Evolutionary conservation across 2,329 filamentous ascomycete species (phyloP), one percentile per base, ranked within the genome.

Genomic region (Akanthomyces dipterigenus): DNA sequence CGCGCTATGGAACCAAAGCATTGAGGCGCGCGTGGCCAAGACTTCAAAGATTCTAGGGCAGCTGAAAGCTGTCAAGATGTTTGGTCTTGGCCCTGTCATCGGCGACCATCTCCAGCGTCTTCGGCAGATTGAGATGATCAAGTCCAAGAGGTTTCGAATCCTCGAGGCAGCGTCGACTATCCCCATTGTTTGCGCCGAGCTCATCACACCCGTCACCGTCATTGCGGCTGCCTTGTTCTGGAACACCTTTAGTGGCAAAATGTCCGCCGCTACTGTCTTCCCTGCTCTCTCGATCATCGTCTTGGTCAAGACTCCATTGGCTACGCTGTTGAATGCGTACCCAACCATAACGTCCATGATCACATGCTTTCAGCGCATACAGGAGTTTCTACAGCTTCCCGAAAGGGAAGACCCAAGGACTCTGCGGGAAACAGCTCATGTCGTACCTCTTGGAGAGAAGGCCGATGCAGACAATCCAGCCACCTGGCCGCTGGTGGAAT

Each of bases 61-160:
- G n/a, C 18, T 61, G 6, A 61, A 55, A n/a, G 42, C 46, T 1
- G 28, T 61, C 22, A 61, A 61, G 24, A 61, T 61, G 59, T 24
- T 61, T 20, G 59, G 59, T 12, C 28, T 61, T 38, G 59, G 49
- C n/a, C n/a, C 24, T 22, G n/a, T 24, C 5, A 55, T 55, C 36
- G n/a, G 12, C 6, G 31, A 42, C 4, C 40, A 48, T 22, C 22
- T 61, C 2, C 59, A 61, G 18, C 12, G 8, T 5, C 40, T 49
- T n/a, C 26, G 59, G 20, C 16, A 38, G 16, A 12, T 1, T 16
- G 59, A 61, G 22, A 61, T 49, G 26, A n/a, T 7, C 1, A 11
- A 18, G 2, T 61, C 42, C 1, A 48, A 48, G 2, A 48, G 28
- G n/a, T 54, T 28, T n/a, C 59, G 59, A 9, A 14, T 12, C 5